Base-by-base conservation (phyloP, 2,329 filamentous ascomycete species). In the Paraconiothyrium brasiliense region DNA sequence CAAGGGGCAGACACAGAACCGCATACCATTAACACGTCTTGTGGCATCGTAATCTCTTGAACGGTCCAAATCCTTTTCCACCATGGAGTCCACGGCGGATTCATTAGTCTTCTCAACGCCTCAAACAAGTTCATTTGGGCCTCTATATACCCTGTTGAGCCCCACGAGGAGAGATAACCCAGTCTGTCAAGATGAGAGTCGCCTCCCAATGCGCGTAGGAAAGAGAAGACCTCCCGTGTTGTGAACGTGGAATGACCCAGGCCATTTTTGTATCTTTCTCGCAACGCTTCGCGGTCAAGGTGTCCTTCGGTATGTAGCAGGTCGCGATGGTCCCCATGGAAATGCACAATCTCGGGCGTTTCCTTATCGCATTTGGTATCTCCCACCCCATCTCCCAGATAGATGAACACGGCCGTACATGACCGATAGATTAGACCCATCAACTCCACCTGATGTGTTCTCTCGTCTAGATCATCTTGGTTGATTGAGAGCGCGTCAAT, bases 401-500 rank as follows among this genome's bases (percentile, higher is more conserved):
- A 69, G 1, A 67, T 60, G 16, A 66, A 27, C 7, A 67, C 67
- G 9, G 46, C 35, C 10, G 34, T 16, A n/a, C 56, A 66, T 4
- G 27, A 16, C n/a, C n/a, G 50, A 54, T 67, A 72, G 7, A 60
- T 71, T 2, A n/a, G 39, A 10, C 63, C 56, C 67, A 72, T 72
- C 27, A 67, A 16, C 13, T 55, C 14, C 0, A 70, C 66, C 54
- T 72, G 70, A n/a, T 56, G 37, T 11, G 57, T 67, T 27, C 66
- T 54, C 43, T 71, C 66, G 0, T 48, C 11, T 2, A 52, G 10
- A 48, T 71, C 56, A 0, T 57, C 34, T 44, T 72, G 67, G 16
- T 71, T 64, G 47, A 71, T 71, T 32, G 67, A 70, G 16, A 71
- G 27, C 1, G 69, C 68, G 57, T 73, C 70, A 1, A 69, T 43